A percentile compares a stretch with the other conserved stretches of the same genome.
phyloP scores from a whole-genome alignment of 2,329 filamentous ascomycete genomes.

The Fusarium lyarnte region DNA sequence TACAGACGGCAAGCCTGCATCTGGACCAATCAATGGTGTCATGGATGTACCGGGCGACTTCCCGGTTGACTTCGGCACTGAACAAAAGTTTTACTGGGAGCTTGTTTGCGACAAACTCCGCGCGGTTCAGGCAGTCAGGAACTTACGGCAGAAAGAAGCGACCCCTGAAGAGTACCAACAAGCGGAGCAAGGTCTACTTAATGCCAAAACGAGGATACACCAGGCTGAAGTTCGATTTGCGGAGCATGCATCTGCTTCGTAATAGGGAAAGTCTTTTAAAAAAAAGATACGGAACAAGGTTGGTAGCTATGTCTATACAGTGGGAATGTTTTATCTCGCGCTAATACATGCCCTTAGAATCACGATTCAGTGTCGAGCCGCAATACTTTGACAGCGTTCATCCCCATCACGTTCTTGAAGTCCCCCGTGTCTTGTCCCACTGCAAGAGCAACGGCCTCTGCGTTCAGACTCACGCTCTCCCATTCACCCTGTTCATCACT shows the following conservation, averaged over 20 bases:
- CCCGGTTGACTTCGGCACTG: slow-evolving; percentile 42
- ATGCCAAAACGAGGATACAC: slow-evolving; percentile 49
- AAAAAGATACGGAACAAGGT: slow-evolving; percentile 18
- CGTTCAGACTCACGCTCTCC: slow-evolving; percentile 70
- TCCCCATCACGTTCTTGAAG: slow-evolving; percentile 65
- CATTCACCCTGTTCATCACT: slow-evolving; percentile 71
- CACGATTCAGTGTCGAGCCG: slow-evolving; percentile 42
- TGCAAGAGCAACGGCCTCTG: slow-evolving; percentile 62
- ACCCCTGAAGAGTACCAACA: slow-evolving; percentile 41
- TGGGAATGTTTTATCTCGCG: slow-evolving; percentile 22
- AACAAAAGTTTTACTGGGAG: slow-evolving; percentile 52
- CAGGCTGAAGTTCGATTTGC: slow-evolving; percentile 52
- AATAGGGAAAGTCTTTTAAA: not conserved
- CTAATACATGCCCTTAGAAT: slow-evolving; percentile 35
- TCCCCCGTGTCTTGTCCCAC: slow-evolving; percentile 57
- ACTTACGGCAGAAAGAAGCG: slow-evolving; percentile 43
- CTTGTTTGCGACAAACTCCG: slow-evolving; percentile 54
- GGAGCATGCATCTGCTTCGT: slow-evolving; percentile 38
- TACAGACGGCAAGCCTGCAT: slow-evolving; percentile 26
- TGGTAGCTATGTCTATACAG: slow-evolving; percentile 36
- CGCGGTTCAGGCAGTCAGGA: slow-evolving; percentile 51
- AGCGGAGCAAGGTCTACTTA: slow-evolving; percentile 44
- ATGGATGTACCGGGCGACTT: slow-evolving; percentile 51
- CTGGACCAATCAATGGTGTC: slow-evolving; percentile 48
- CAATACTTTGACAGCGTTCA: slow-evolving; percentile 66